These are phyloP conservation scores for Dothideomycetes sp. DNA, from an alignment of 2,329 filamentous ascomycete species.

Conservation along the genomic window DNA sequence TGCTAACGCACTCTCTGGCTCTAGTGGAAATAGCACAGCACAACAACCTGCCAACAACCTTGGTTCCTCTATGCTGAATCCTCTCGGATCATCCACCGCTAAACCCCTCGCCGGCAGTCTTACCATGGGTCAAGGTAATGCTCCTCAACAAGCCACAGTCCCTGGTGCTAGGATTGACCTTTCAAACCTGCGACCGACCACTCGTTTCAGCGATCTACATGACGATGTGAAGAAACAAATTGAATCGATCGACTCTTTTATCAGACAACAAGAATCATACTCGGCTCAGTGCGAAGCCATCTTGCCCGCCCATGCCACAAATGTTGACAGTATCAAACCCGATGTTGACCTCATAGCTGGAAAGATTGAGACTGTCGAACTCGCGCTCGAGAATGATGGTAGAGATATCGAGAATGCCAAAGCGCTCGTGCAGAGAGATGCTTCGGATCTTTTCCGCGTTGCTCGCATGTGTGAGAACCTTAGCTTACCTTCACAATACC, in stretches of 20 bases:
- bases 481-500: slow-evolving; percentile 57
- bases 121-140: slow-evolving; percentile 40
- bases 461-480: slow-evolving; percentile 69
- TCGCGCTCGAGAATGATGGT: slow-evolving; percentile 54
- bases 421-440: slow-evolving; percentile 53
- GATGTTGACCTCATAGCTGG: slow-evolving; percentile 56
- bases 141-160: slow-evolving; percentile 39
- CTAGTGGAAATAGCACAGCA: slow-evolving; percentile 24
- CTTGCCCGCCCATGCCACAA: slow-evolving; percentile 52
- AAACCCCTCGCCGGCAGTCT: slow-evolving; percentile 24
- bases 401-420: slow-evolving; percentile 50
- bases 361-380: slow-evolving; percentile 54
- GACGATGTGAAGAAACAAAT: slow-evolving; percentile 74
- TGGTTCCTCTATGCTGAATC: slow-evolving; percentile 16
- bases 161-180: slow-evolving; percentile 70
- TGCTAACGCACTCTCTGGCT: slow-evolving; percentile 10
- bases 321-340: slow-evolving; percentile 54
- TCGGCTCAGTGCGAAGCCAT: slow-evolving; percentile 65
- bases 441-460: slow-evolving; percentile 59
- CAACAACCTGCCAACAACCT: slow-evolving; percentile 22
- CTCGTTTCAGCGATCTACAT: slow-evolving; percentile 82
- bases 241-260: slow-evolving; percentile 66
- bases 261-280: slow-evolving; percentile 67
- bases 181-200: slow-evolving; percentile 71
- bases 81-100: slow-evolving; percentile 13